Evolutionary conservation across 805 yeast species (phyloP).

Genomic region (Candida krabiensis): DNA sequence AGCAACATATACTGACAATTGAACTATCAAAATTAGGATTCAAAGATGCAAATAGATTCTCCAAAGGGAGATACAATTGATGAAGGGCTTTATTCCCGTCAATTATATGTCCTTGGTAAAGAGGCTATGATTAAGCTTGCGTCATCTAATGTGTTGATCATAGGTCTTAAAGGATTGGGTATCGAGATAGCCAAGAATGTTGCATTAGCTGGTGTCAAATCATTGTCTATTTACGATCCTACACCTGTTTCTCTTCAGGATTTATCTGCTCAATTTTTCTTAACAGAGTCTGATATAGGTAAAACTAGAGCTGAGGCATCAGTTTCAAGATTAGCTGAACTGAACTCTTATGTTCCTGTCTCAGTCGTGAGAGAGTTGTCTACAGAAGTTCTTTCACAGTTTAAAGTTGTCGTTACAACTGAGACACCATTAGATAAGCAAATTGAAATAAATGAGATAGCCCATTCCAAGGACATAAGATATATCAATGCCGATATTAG

Average conservation of each 20-base stretch:
- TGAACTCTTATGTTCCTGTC: conserved; percentile 89
- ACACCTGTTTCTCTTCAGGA: conserved; percentile 63
- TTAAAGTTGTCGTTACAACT: conserved; percentile 85
- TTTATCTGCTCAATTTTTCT: conserved; percentile 86
- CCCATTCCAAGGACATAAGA: conserved; percentile 73
- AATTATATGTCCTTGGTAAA: conserved; percentile 91
- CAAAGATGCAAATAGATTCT: conserved; percentile 43
- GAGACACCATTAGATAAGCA: conserved; percentile 72
- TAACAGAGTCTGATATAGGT: conserved; percentile 72
- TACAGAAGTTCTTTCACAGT: conserved; percentile 53
- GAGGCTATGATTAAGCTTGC: conserved; percentile 99
- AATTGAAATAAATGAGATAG: conserved; percentile 67
- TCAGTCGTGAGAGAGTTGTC: conserved; percentile 58
- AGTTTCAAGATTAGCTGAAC: conserved; percentile 68
- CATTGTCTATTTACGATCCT: conserved; percentile 84
- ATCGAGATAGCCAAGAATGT: conserved; percentile 95
- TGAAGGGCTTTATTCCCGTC: conserved; percentile 94
- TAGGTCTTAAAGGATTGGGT: conserved; percentile 92
- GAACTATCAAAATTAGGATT: conserved; percentile 27
- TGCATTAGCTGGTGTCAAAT: conserved; percentile 95
- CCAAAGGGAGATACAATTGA: conserved; percentile 61
- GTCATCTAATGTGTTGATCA: conserved; percentile 82
- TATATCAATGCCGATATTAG: conserved; percentile 79
- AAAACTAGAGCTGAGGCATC: conserved; percentile 72
- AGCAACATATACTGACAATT: conserved; percentile 7